Conservation (phyloP, 2,329 filamentous ascomycete genomes). For the Podosphaera aphanis region DNA sequence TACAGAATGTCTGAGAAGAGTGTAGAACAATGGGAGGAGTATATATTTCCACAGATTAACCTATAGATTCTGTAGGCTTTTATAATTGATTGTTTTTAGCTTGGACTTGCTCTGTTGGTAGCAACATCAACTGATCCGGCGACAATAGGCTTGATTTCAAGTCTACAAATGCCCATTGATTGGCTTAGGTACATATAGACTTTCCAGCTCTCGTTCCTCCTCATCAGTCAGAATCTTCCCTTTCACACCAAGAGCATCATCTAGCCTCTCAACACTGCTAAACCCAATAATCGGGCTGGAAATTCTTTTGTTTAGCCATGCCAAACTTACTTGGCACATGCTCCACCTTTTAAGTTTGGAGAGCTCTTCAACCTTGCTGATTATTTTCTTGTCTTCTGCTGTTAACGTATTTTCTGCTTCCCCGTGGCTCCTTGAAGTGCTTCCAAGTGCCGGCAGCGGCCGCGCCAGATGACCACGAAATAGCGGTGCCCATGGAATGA, state of each 20-base stretch:
- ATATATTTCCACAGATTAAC: too few relatives aligned
- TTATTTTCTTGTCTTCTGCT: constrained; percentile 26
- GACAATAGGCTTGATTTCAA: too few relatives aligned
- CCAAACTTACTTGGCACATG: constrained; percentile 33
- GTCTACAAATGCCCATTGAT: constrained; percentile 13
- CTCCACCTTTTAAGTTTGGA: constrained; percentile 31
- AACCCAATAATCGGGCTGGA: constrained; percentile 29
- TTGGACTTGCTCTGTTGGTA: too few relatives aligned
- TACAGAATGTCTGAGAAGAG: too few relatives aligned
- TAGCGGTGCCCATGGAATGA: constrained; percentile 19
- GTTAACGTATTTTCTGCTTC: constrained; percentile 13
- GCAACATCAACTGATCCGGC: too few relatives aligned
- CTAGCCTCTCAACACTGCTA: constrained; percentile 25
- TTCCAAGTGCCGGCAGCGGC: constrained; percentile 8
- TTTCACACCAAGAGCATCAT: constrained; percentile 24
- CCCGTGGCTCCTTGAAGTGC: constrained; percentile 6
- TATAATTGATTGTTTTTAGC: too few relatives aligned
- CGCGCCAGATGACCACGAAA: constrained; percentile 16
- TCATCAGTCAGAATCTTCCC: constrained; percentile 23
- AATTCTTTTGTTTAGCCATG: constrained; percentile 26
- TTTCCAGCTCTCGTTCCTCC: constrained; percentile 29
- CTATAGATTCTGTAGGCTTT: too few relatives aligned
- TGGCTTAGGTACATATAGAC: constrained; percentile 25
- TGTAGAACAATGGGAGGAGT: too few relatives aligned
- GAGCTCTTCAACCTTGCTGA: constrained; percentile 30